phyloP scores from a whole-genome alignment of 2,329 filamentous ascomycete species.

The Fusarium sp. region DNA sequence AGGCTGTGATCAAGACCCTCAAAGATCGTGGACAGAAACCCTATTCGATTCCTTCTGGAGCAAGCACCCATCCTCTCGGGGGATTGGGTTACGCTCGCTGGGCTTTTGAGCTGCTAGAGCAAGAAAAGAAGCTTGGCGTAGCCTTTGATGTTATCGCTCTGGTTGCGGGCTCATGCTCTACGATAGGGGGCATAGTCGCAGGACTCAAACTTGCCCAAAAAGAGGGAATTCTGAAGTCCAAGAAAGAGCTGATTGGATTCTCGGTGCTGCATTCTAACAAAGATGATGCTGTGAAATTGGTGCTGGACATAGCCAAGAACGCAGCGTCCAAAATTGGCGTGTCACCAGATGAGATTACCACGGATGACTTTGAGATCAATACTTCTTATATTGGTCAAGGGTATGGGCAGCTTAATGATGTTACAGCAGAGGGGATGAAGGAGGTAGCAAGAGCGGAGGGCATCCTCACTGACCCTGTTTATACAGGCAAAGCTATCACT shows the following conservation, averaged over 20 bases:
- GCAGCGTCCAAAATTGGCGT: slow-evolving; percentile 28
- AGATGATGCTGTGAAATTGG: slow-evolving; percentile 12
- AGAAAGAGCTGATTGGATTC: slow-evolving; percentile 24
- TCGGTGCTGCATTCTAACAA: slow-evolving; percentile 3
- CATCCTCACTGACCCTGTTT: slow-evolving; percentile 34
- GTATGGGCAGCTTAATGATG: slow-evolving; percentile 21
- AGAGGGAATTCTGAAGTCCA: neutral
- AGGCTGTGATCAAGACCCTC: slow-evolving; percentile 2
- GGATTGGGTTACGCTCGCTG: slow-evolving; percentile 34
- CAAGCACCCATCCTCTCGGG: slow-evolving; percentile 25
- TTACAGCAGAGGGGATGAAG: slow-evolving; percentile 21
- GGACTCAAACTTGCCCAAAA: slow-evolving; percentile 31
- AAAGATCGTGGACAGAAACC: slow-evolving; percentile 16
- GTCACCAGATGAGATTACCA: slow-evolving; percentile 15
- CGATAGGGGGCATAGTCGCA: slow-evolving; percentile 23
- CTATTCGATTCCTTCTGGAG: slow-evolving; percentile 26
- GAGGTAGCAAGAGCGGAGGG: slow-evolving; percentile 26
- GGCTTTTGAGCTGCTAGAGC: slow-evolving; percentile 31
- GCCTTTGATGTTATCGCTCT: slow-evolving; percentile 19
- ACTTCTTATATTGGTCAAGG: slow-evolving; percentile 19
- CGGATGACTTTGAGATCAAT: slow-evolving; percentile 26
- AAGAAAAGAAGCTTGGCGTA: slow-evolving; percentile 17
- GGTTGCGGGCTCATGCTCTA: slow-evolving; percentile 33
- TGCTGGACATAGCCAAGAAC: slow-evolving; percentile 23
- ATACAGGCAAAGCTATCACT: slow-evolving; percentile 29